Evolutionary conservation across 169 alveolate species (phyloP), one percentile per base, ranked within the genome.

Genomic region (Toxoplasma gondii): DNA sequence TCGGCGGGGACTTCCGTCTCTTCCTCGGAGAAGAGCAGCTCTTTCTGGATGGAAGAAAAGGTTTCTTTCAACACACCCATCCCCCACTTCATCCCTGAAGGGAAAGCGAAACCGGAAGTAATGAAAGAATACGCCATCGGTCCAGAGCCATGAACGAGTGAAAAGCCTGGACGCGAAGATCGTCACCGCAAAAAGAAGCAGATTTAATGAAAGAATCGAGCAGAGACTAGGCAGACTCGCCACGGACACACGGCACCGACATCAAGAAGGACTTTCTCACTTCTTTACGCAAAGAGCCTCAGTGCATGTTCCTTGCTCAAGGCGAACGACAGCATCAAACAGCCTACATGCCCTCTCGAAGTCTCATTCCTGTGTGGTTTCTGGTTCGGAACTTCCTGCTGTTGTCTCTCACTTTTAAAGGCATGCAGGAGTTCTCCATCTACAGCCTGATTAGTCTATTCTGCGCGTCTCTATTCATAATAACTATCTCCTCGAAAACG

Each of bases 61-160:
- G 88, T 82, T 36, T 38, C 64, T 64, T 82, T 82, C 67, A 82
- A 45, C 54, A 82, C 64, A 0, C 88, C 88, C 64, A 82, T 36
- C 38, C 88, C 64, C 88, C 88, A 82, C 88, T 41, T 82, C 88
- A 82, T 45, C 36, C 41, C 88, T 82, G 88, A 24, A 82, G n/a
- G 43, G 27, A 22, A n/a, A 16, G n/a, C 4, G n/a, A 64, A 27
- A 64, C 9, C 7, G 74, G n/a, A 64, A 16, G 22, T 64, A 12
- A 4, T 7, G 58, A 49, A 49, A 12, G 22, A 49, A 49, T 12
- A 49, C 12, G 58, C 22, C 58, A 49, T 7, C 58, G 22, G 58
- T n/a, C n/a, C n/a, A n/a, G n/a, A n/a, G n/a, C n/a, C n/a, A n/a
- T n/a, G n/a, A n/a, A n/a, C n/a, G n/a, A n/a, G n/a, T n/a, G n/a